These are phyloP conservation scores for Eurotiales sp. DNA, from an alignment of 2,329 filamentous ascomycete species.

Conservation along the genomic window DNA sequence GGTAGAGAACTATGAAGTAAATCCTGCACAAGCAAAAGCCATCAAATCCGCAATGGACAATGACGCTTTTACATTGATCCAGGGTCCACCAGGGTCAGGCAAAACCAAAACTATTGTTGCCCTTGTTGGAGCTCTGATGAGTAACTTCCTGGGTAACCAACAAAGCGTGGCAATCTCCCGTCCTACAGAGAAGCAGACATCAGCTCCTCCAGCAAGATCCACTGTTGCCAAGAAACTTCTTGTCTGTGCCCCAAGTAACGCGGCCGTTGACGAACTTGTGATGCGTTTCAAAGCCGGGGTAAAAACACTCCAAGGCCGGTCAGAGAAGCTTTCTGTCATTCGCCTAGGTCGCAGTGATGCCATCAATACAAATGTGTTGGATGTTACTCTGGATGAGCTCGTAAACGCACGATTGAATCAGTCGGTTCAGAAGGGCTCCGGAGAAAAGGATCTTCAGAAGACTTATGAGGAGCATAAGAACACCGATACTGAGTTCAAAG, in stretches of 20 bases:
- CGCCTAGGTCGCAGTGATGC: constrained; percentile 87
- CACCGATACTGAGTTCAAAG: constrained; percentile 62
- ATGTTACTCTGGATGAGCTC: constrained; percentile 90
- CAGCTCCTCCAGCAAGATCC: constrained; percentile 30
- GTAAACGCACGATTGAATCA: constrained; percentile 67
- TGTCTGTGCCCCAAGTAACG: constrained; percentile 97
- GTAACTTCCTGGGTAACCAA: constrained; percentile 51
- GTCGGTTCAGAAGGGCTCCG: constrained; percentile 41
- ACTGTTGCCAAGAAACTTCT: constrained; percentile 73
- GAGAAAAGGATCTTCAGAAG: constrained; percentile 54
- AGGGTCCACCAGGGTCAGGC: constrained; percentile 92
- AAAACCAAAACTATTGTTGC: constrained; percentile 98
- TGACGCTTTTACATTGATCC: constrained; percentile 93
- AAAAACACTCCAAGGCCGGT: constrained; percentile 68
- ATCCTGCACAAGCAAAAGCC: constrained; percentile 83
- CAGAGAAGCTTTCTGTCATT: constrained; percentile 77
- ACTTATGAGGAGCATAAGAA: constrained; percentile 67
- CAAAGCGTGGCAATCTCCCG: constrained; percentile 46
- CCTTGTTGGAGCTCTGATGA: constrained; percentile 84
- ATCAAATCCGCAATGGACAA: constrained; percentile 91
- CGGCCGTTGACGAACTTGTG: constrained; percentile 92
- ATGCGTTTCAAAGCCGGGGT: constrained; percentile 86
- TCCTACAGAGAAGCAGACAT: constrained; percentile 37
- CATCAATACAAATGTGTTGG: constrained; percentile 82
- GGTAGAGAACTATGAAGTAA: constrained; percentile 76